Percentiles rank a stretch among this genome's conserved stretches.
phyloP scores from a whole-genome alignment of 768 basidiomycete genomes.

The Lentinula guzmanii region DNA sequence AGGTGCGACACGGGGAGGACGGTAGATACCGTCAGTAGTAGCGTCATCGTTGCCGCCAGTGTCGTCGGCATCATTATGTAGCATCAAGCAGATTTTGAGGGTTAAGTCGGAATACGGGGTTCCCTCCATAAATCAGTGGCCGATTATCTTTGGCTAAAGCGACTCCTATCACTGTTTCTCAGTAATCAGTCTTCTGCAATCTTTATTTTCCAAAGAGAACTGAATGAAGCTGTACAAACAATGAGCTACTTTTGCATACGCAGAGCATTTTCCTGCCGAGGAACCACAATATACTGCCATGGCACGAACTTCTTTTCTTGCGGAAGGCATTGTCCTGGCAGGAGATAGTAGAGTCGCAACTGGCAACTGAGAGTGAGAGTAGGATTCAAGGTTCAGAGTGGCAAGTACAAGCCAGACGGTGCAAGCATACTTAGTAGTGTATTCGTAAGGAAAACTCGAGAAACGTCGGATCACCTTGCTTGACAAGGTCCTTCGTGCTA shows the following conservation, averaged over 20 bases:
- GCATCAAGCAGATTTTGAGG: conserved; percentile 62
- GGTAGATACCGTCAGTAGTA: conserved; percentile 48
- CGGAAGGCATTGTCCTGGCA: not conserved
- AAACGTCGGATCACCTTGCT: too few relatives aligned
- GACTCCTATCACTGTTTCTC: conserved; percentile 55
- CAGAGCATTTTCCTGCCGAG: conserved; percentile 53
- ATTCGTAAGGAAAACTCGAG: too few relatives aligned
- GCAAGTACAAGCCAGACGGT: too few relatives aligned
- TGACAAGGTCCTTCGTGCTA: too few relatives aligned
- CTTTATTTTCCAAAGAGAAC: not conserved
- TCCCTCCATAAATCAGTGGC: conserved; percentile 49
- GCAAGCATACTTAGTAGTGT: too few relatives aligned
- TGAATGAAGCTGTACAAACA: conserved; percentile 38
- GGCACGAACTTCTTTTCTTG: conserved; percentile 16
- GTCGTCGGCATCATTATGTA: conserved; percentile 26
- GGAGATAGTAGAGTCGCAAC: conserved; percentile 7
- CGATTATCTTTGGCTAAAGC: conserved; percentile 58
- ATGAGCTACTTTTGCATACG: conserved; percentile 60
- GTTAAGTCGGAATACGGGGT: conserved; percentile 78
- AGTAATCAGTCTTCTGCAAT: not conserved
- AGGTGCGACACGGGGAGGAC: conserved; percentile 80
- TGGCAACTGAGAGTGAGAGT: too few relatives aligned
- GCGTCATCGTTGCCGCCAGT: conserved; percentile 11
- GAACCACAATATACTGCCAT: conserved; percentile 88
- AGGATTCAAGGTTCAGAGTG: too few relatives aligned